Base-by-base conservation (phyloP, 2,329 filamentous ascomycete species). In the Cladosporium sp. region DNA sequence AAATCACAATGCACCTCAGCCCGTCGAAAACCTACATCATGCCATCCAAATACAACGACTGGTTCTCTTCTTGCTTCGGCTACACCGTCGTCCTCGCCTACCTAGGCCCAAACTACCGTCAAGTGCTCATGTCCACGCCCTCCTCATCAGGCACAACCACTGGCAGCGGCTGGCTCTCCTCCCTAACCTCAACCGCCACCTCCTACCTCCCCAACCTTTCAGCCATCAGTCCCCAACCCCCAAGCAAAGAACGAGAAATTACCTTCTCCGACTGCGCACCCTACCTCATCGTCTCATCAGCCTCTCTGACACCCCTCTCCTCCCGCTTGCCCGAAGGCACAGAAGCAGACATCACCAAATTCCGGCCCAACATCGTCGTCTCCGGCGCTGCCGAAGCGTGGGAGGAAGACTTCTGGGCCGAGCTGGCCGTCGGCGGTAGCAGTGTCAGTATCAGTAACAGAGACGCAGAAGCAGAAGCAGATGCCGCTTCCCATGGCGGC, bases 201-300 rank as follows among this genome's bases (percentile, higher is more conserved):
- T 60, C 64, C 62, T 43, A 54, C 63, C 59, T 64, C 61, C 42
- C 59, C 6, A 55, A 55, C 55, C 20, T 56, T 36, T 51, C 47
- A 58, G 58, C 54, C 49, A 57, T 54, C 47, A 62, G 57, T 45
- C 55, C 59, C 40, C 43, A 59, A 57, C 34, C 38, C 37, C 55
- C 52, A 15, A 36, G 60, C 49, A 17, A 52, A 47, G 34, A 60
- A 25, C 79, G 51, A 47, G 34, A 60, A 25, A 80, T 93, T 43
- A 84, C 83, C 2, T 94, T 93, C 73, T 83, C 85, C 39, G 90
- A 94, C 72, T 83, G 84, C 63, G 89, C 89, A 1, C 88, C 90
- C 0, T 89, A 88, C 70, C 81, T 96, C 14, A 73, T 96, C 22
- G 81, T 87, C 5, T 89, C 86, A 0, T 80, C 86, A 61, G 81